Evolutionary conservation across 2,329 filamentous ascomycete genomes (phyloP), one percentile per base, ranked within the genome.

Genomic region (Neopestalotiopsis sp.): DNA sequence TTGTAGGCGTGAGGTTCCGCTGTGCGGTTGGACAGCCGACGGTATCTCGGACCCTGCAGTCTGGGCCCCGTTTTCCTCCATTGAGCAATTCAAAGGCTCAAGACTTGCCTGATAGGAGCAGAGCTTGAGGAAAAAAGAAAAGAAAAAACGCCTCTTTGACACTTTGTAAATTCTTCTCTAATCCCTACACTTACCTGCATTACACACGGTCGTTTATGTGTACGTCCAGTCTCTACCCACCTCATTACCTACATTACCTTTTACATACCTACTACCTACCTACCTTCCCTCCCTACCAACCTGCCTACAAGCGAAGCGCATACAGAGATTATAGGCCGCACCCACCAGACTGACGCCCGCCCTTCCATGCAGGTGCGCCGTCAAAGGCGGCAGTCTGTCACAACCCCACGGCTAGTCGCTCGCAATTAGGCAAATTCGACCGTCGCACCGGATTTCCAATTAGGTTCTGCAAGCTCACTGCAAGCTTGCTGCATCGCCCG

Each of bases 351-450:
- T 32, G 59, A 45, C 45, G 28, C 13, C 9, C 59, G 32, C 59
- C 34, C 20, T 62, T 62, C n/a, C 59, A 61, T 62, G 59, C 65
- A 67, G 65, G 65, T 56, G 63, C 57, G 6, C 59, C 28, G 59
- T 38, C 59, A 52, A 38, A 62, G 59, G 59, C 59, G 59, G 30
- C 59, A 62, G 59, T 34, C 59, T 40, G 34, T 38, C 6, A 38
- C 34, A 17, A 52, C 45, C 65, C 42, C 64, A 66, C 42, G 52
- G 34, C 56, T 67, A 67, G 65, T 67, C 57, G 34, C 30, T 40
- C 65, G 65, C 65, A 67, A 59, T 60, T 60, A 67, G 67, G 67
- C 52, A 68, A 68, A 63, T 49, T 42, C 57, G 28, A 28, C 40
- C 58, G 59, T 62, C 59, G 30, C 65, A 52, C 13, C 38, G 12